A percentile compares a stretch with the other conserved stretches of the same genome.
phyloP scores from a whole-genome alignment of 140 eudicot genomes.

The Cichorium intybus region DNA sequence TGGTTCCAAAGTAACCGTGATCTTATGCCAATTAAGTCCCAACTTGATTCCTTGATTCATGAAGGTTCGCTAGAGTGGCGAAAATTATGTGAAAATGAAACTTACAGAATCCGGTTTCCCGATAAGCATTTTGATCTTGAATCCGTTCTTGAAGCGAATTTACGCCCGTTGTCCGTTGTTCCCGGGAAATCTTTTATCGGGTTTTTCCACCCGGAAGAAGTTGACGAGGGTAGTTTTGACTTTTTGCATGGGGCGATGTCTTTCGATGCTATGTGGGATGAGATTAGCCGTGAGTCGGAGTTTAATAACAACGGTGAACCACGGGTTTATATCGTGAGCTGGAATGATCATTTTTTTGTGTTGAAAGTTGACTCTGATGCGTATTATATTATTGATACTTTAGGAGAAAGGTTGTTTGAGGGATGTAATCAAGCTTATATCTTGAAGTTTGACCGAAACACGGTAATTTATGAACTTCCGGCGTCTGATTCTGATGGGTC shows the following conservation, averaged over 20 bases:
- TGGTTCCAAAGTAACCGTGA: conserved; percentile 58
- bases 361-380: conserved; percentile 77
- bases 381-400: conserved; percentile 83
- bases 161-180: conserved; percentile 44
- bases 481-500: conserved; percentile 27
- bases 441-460: conserved; percentile 63
- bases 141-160: conserved; percentile 58
- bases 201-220: conserved; percentile 65
- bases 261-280: conserved; percentile 73
- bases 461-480: conserved; percentile 42
- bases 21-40: conserved; percentile 64
- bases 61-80: conserved; percentile 78
- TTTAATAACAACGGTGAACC: conserved; percentile 27
- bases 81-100: conserved; percentile 52
- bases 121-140: conserved; percentile 76
- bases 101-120: conserved; percentile 46
- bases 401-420: conserved; percentile 86
- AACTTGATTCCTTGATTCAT: conserved; percentile 53
- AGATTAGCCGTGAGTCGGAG: conserved; percentile 47
- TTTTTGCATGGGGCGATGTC: conserved; percentile 69
- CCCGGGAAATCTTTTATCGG: conserved; percentile 61
- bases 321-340: conserved; percentile 74
- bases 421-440: conserved; percentile 90
- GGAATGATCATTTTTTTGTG: conserved; percentile 97
- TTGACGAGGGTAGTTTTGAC: conserved; percentile 56